Evolutionary conservation across 139 green algal genomes (phyloP).

Genomic region (Tetratostichococcus sp.): DNA sequence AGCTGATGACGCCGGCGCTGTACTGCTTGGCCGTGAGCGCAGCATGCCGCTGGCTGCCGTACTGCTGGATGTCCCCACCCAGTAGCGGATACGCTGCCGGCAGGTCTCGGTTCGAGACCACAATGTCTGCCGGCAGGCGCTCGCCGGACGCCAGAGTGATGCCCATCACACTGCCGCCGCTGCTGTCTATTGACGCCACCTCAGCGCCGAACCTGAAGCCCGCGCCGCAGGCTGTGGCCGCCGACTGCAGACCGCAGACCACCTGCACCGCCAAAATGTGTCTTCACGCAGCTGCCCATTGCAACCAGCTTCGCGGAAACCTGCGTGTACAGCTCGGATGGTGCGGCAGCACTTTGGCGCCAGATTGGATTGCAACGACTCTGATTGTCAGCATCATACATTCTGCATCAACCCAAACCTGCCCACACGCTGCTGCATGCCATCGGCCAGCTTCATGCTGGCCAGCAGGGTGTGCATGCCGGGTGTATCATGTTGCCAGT

Average conservation of each 20-base stretch:
- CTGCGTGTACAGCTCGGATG: no score
- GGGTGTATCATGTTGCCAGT: no score
- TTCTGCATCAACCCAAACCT: no score
- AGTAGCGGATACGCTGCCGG: slow-evolving; percentile 52
- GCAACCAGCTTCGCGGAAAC: no score
- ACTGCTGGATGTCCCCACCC: neutral
- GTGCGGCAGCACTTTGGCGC: no score
- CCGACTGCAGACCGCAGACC: slow-evolving; percentile 37
- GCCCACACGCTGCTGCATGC: no score
- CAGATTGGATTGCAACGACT: no score
- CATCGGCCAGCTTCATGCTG: no score
- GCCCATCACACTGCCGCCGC: slow-evolving; percentile 32
- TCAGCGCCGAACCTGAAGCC: slow-evolving; percentile 28
- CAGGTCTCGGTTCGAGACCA: slow-evolving; percentile 70
- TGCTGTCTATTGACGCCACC: slow-evolving; percentile 29
- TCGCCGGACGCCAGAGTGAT: slow-evolving; percentile 51
- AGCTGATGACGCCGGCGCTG: slow-evolving; percentile 72
- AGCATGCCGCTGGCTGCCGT: slow-evolving; percentile 9
- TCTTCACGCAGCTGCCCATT: neutral
- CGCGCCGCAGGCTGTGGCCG: slow-evolving; percentile 38
- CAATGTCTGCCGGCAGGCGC: slow-evolving; percentile 48
- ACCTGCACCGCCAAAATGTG: neutral
- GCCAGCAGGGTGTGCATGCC: no score
- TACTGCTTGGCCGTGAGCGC: slow-evolving; percentile 44
- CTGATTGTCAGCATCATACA: no score